Conservation (phyloP, 2,329 filamentous ascomycete genomes). For the Periglandula ipomoeae region DNA sequence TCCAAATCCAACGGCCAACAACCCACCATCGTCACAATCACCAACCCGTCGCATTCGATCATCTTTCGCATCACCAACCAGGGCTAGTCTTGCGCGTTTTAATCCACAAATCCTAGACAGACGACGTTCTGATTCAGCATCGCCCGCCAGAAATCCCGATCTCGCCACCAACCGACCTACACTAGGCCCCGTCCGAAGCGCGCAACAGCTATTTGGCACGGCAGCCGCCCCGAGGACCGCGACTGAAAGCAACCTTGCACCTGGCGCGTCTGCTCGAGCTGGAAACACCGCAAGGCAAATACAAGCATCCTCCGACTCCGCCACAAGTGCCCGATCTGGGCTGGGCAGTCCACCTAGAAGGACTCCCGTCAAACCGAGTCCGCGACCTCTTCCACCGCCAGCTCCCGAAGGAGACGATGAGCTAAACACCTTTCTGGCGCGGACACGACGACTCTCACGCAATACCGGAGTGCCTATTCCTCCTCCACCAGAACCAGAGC, state of each 20-base stretch:
- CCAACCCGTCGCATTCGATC: slow-evolving; percentile 28
- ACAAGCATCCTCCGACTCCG: slow-evolving; percentile 10
- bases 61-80: slow-evolving; percentile 60
- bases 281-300: slow-evolving; percentile 10
- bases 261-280: slow-evolving; percentile 14
- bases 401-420: slow-evolving; percentile 21
- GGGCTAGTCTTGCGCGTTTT: slow-evolving; percentile 51
- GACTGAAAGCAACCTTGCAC: slow-evolving; percentile 11
- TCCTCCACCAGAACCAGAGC: slow-evolving; percentile 47
- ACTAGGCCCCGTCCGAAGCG: neutral
- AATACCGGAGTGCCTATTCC: slow-evolving; percentile 21
- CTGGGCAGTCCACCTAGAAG: slow-evolving; percentile 28
- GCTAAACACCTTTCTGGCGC: slow-evolving; percentile 22
- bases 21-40: slow-evolving; percentile 7
- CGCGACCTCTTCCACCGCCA: slow-evolving; percentile 38
- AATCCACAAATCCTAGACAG: slow-evolving; percentile 49
- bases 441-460: slow-evolving; percentile 18
- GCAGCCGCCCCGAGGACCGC: neutral
- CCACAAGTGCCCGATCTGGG: slow-evolving; percentile 18
- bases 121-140: slow-evolving; percentile 27
- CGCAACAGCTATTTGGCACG: slow-evolving; percentile 1
- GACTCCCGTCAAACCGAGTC: slow-evolving; percentile 32
- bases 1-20: neutral
- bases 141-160: slow-evolving; percentile 19
- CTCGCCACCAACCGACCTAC: slow-evolving; percentile 2